Percentiles rank a stretch among this genome's conserved stretches.
phyloP scores from a whole-genome alignment of 306 rosid genomes.

The Vachellia pachyceras region DNA sequence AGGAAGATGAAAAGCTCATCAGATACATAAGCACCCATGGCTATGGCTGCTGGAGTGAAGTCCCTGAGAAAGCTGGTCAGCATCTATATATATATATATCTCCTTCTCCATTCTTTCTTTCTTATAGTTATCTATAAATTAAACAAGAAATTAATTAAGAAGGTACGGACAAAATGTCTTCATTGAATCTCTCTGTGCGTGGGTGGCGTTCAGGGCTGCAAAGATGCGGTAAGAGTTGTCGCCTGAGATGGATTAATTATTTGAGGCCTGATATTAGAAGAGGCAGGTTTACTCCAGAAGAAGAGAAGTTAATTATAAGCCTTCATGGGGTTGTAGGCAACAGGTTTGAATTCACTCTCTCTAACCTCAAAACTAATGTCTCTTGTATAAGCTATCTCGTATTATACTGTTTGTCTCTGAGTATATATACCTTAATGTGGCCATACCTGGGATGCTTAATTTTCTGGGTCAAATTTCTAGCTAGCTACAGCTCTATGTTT shows the following conservation, averaged over 20 bases:
- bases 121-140: not conserved
- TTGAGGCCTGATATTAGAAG: constrained; percentile 97
- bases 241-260: constrained; percentile 97
- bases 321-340: constrained; percentile 97
- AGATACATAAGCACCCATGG: constrained; percentile 90
- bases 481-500: not conserved
- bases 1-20: constrained; percentile 95
- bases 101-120: not conserved
- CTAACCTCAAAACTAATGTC: not conserved
- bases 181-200: not conserved
- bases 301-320: constrained; percentile 91
- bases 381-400: not conserved
- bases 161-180: not conserved
- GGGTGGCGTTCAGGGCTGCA: constrained; percentile 72
- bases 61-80: constrained; percentile 95
- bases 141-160: not conserved
- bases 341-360: constrained; percentile 51
- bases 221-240: constrained; percentile 97
- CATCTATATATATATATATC: not conserved
- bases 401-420: not conserved
- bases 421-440: not conserved
- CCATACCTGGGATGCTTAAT: not conserved
- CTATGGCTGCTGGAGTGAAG: constrained; percentile 99
- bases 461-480: not conserved
- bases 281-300: constrained; percentile 95